A percentile compares a stretch with the other conserved stretches of the same genome.
Conservation (phyloP, 1,284 basidiomycete genomes). For the Inonotus obliquus region DNA sequence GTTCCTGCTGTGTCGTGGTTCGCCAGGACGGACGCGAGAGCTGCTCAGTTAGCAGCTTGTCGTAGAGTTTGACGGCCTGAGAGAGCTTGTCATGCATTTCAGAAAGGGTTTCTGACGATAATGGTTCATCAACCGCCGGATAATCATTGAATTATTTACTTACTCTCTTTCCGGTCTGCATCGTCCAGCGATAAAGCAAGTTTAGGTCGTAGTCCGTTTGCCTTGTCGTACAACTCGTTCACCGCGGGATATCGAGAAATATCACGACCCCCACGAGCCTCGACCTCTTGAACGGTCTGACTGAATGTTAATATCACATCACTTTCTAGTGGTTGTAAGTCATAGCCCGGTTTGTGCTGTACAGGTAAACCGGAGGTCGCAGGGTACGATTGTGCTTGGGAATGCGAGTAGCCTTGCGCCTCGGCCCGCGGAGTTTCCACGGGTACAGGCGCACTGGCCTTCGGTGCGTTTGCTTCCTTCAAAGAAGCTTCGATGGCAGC, state of each 20-base stretch:
- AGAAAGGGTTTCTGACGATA: constrained; percentile 63
- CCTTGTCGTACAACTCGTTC: constrained; percentile 81
- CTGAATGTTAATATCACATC: constrained; percentile 87
- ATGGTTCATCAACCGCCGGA: neutral
- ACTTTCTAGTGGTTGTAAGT: constrained; percentile 73
- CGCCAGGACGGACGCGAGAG: constrained; percentile 67
- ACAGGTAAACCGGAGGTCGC: constrained; percentile 41
- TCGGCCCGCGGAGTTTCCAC: constrained; percentile 49
- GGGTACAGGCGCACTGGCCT: constrained; percentile 71
- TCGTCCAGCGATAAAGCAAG: constrained; percentile 84
- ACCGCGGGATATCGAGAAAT: constrained; percentile 78
- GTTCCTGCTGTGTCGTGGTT: constrained; percentile 28
- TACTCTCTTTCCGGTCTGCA: constrained; percentile 80
- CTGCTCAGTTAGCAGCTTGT: constrained; percentile 83
- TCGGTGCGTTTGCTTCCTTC: constrained; percentile 76
- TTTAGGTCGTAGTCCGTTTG: constrained; percentile 77
- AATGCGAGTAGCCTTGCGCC: constrained; percentile 28
- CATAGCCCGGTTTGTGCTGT: constrained; percentile 64
- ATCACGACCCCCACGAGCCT: constrained; percentile 73
- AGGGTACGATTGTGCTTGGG: constrained; percentile 29
- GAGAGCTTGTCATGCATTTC: constrained; percentile 95
- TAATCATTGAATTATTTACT: constrained; percentile 31
- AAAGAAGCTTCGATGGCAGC: constrained; percentile 96
- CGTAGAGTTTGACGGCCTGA: constrained; percentile 87
- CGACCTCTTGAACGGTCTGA: constrained; percentile 83